These are phyloP conservation scores for Odontarrhena argentea DNA, from an alignment of 345 rosid genomes.

Conservation along the genomic window DNA sequence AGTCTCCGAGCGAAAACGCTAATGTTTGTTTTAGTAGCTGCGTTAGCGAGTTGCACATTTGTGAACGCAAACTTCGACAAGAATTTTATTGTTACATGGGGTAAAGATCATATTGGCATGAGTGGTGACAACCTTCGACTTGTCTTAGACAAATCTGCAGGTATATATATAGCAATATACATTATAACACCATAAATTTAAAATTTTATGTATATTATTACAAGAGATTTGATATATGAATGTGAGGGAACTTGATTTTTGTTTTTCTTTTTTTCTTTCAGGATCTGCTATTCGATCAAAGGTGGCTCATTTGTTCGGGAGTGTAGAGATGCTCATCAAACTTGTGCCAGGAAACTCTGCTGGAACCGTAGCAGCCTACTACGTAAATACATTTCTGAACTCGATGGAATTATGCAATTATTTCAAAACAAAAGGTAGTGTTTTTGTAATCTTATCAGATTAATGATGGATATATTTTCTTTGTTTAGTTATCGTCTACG, in stretches of 20 bases:
- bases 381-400: conserved; percentile 44
- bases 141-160: conserved; percentile 61
- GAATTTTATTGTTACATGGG: conserved; percentile 68
- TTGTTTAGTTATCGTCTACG: conserved; percentile 56
- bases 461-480: conserved; percentile 3
- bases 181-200: not conserved
- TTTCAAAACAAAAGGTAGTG: not conserved
- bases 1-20: conserved; percentile 30
- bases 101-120: conserved; percentile 47
- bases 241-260: not conserved
- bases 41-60: conserved; percentile 39
- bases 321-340: conserved; percentile 78
- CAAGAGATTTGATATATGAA: not conserved
- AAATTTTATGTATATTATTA: not conserved
- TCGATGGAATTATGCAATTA: not conserved
- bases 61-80: conserved; percentile 54
- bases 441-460: not conserved
- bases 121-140: conserved; percentile 54
- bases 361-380: conserved; percentile 74
- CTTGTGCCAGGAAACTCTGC: conserved; percentile 85
- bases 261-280: conserved; percentile 7
- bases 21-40: conserved; percentile 38
- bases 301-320: conserved; percentile 66
- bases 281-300: conserved; percentile 68
- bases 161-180: conserved; percentile 31